Base-by-base conservation (phyloP, 1,284 basidiomycete species). In the Boletus hoseneyae region DNA sequence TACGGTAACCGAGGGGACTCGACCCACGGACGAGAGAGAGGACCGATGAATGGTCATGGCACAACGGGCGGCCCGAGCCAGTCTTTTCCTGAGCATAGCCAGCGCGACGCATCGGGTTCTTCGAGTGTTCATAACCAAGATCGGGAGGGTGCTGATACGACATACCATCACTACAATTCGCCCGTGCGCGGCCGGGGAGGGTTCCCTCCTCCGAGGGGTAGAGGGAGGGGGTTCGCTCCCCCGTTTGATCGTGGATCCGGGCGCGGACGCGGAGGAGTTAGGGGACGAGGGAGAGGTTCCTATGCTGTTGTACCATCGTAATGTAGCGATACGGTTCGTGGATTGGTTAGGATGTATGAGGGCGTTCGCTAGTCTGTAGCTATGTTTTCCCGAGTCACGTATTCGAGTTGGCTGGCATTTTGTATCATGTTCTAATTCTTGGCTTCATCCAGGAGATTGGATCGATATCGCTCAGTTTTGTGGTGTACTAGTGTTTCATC, bases 231-330 rank as follows among this genome's bases (percentile, higher is more conserved):
- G 15, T 67, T 65, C 45, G 27, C 9, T 16, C 59, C 68, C 6
- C 47, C 55, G 25, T 61, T 65, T 30, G 71, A 73, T 45, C 68
- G 74, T 16, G 72, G 73, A 10, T n/a, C n/a, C n/a, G 70, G 74
- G 38, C 66, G 74, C 6, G 75, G 73, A 32, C 61, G 74, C 42
- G 68, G 75, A 29, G 68, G 65, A 10, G 71, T 66, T 53, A 70
- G 77, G 45, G 78, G 73, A 39, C 66, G 78, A 16, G 77, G 73
- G 15, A 62, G 77, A 33, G 53, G 45, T 1, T 21, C 45, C 18
- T 32, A 41, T 21, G 34, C 10, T 35, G 3, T 10, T 18, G 19
- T 48, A 12, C 35, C 45, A 19, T 55, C 33, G 18, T 62, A 46
- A 32, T 43, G 25, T 11, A 15, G 4, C 7, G 9, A 27, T 36